phyloP scores from a whole-genome alignment of 2,329 filamentous ascomycete genomes.

The Exophiala dermatitidis region DNA sequence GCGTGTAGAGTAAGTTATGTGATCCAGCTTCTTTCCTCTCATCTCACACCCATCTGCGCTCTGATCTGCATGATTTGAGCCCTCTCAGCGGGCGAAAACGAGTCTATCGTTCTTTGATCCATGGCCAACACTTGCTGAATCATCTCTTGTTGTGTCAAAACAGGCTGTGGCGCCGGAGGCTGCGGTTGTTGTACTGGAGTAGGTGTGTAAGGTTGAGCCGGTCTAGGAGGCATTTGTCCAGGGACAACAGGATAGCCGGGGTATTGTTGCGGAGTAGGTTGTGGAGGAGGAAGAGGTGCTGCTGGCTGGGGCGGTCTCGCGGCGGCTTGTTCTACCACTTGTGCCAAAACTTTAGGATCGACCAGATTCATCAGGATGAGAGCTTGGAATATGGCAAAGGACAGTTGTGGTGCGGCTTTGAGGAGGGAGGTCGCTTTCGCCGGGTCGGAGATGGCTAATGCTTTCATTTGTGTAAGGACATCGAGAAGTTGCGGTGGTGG shows the following conservation, averaged over 20 bases:
- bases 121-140: slow-evolving; percentile 76
- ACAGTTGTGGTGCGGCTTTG: slow-evolving; percentile 80
- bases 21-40: neutral
- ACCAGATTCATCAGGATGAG: slow-evolving; percentile 88
- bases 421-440: slow-evolving; percentile 78
- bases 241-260: slow-evolving; percentile 22
- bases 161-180: slow-evolving; percentile 37
- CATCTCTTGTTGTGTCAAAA: slow-evolving; percentile 57
- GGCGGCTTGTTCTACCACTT: slow-evolving; percentile 62
- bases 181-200: slow-evolving; percentile 29
- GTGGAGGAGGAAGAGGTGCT: slow-evolving; percentile 26
- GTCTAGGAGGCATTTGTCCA: slow-evolving; percentile 25
- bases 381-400: slow-evolving; percentile 91
- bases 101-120: slow-evolving; percentile 71
- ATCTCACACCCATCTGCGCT: slow-evolving; percentile 46
- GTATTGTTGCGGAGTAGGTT: slow-evolving; percentile 32
- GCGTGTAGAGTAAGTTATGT: neutral
- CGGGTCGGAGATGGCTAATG: slow-evolving; percentile 73
- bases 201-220: slow-evolving; percentile 31
- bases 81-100: slow-evolving; percentile 65
- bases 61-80: slow-evolving; percentile 73
- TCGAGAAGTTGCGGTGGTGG: slow-evolving; percentile 85
- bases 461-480: slow-evolving; percentile 90
- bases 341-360: slow-evolving; percentile 71
- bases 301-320: slow-evolving; percentile 28